Percentiles rank a stretch among this genome's conserved stretches.
These are phyloP conservation scores for Coniophora puteana DNA, from an alignment of 1,284 basidiomycete genomes.

Conservation along the genomic window DNA sequence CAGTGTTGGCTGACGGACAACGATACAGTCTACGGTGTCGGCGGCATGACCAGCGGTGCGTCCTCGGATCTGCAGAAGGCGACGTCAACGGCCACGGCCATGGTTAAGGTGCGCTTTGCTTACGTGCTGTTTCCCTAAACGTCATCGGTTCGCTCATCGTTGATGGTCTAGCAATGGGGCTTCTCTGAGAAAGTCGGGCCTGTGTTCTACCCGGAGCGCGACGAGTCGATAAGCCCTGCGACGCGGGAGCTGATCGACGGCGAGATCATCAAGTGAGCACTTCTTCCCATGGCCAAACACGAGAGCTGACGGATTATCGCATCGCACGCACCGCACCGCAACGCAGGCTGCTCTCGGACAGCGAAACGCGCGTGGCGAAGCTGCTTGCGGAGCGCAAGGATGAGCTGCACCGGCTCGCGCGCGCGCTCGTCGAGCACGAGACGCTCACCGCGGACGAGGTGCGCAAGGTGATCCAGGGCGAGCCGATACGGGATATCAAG, in stretches of 20 bases:
- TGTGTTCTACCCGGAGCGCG: slow-evolving; percentile 73
- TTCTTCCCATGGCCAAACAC: slow-evolving; percentile 2
- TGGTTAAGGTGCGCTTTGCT: slow-evolving; percentile 78
- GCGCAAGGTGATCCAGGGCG: slow-evolving; percentile 76
- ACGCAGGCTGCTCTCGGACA: slow-evolving; percentile 67
- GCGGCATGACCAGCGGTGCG: slow-evolving; percentile 89
- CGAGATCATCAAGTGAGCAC: slow-evolving; percentile 73
- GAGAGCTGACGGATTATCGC: slow-evolving; percentile 7
- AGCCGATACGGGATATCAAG: slow-evolving; percentile 64
- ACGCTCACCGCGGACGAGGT: slow-evolving; percentile 89
- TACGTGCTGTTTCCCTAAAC: not conserved
- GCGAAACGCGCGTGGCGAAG: slow-evolving; percentile 65
- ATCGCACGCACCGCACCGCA: slow-evolving; percentile 1
- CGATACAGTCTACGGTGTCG: slow-evolving; percentile 75
- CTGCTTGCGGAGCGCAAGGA: slow-evolving; percentile 71
- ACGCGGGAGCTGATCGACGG: slow-evolving; percentile 82
- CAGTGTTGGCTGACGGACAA: slow-evolving; percentile 1
- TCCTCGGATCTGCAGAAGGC: slow-evolving; percentile 82
- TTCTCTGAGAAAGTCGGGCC: slow-evolving; percentile 85
- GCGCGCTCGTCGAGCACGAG: slow-evolving; percentile 89
- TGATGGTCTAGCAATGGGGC: slow-evolving; percentile 62
- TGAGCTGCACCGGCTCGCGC: slow-evolving; percentile 85
- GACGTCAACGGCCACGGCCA: slow-evolving; percentile 75
- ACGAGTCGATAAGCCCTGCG: slow-evolving; percentile 64
- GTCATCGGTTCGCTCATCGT: slow-evolving; percentile 1